Evolutionary conservation across 2,329 filamentous ascomycete genomes (phyloP).

Genomic region (Fusarium humuli): DNA sequence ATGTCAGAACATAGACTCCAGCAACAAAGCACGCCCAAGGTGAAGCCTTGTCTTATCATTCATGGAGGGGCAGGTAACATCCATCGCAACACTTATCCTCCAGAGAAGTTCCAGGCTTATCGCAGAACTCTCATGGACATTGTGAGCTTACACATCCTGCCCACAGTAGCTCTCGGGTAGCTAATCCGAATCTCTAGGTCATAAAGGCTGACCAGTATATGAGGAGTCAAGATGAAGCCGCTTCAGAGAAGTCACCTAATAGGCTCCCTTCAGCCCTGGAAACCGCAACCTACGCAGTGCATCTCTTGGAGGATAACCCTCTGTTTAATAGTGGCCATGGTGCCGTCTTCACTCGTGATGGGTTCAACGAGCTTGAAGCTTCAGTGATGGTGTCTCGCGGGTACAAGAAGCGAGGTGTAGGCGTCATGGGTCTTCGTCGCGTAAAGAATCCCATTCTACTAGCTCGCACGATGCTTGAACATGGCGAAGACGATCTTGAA

Average conservation of each 20-base stretch:
- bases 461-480: conserved; percentile 76
- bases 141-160: conserved; percentile 53
- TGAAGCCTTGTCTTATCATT: conserved; percentile 72
- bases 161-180: no score
- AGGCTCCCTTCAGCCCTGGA: conserved; percentile 72
- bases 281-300: conserved; percentile 79
- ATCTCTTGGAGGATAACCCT: conserved; percentile 79
- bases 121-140: conserved; percentile 71
- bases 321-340: conserved; percentile 89
- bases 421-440: conserved; percentile 76
- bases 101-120: conserved; percentile 68
- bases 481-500: conserved; percentile 71
- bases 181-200: conserved; percentile 47
- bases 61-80: conserved; percentile 81
- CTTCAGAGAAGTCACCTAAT: conserved; percentile 18
- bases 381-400: conserved; percentile 85
- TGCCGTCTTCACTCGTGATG: conserved; percentile 86
- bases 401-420: conserved; percentile 79
- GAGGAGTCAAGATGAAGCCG: conserved; percentile 38
- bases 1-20: background rate
- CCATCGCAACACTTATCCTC: conserved; percentile 67
- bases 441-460: conserved; percentile 86
- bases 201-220: conserved; percentile 61
- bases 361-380: conserved; percentile 86
- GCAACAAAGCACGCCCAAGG: conserved; percentile 16